Percentiles rank a stretch among this genome's conserved stretches.
Conservation (phyloP, 176 grass and related monocot genomes). For the Eleusine indica region DNA sequence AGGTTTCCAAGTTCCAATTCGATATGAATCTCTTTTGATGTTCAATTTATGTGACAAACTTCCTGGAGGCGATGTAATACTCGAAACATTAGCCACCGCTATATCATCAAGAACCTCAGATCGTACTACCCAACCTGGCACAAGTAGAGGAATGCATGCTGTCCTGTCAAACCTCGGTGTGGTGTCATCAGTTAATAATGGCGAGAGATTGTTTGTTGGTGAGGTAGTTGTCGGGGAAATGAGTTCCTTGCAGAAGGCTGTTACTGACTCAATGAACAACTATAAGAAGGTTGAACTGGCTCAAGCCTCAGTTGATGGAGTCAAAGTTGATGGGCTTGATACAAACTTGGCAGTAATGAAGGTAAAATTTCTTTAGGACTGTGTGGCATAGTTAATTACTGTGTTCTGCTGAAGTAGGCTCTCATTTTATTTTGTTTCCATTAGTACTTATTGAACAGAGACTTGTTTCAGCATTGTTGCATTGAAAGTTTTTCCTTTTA, state of each 20-base stretch:
- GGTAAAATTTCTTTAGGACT: conserved; percentile 50
- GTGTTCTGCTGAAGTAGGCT: neutral
- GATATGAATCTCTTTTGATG: conserved; percentile 72
- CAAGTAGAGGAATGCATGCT: conserved; percentile 61
- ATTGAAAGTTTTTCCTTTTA: neutral
- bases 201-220: conserved; percentile 77
- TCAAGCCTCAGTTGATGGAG: conserved; percentile 84
- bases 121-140: conserved; percentile 50
- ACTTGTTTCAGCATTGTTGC: conserved; percentile 29
- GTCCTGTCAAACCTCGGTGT: conserved; percentile 86
- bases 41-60: conserved; percentile 96
- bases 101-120: conserved; percentile 58
- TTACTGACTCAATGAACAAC: conserved; percentile 74
- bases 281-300: conserved; percentile 91
- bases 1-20: conserved; percentile 48
- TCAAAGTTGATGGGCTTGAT: conserved; percentile 97
- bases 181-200: conserved; percentile 54
- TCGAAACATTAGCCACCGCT: conserved; percentile 74
- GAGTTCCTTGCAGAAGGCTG: conserved; percentile 80
- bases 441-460: neutral
- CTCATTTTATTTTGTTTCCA: conserved; percentile 18
- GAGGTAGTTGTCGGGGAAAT: conserved; percentile 88
- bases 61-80: conserved; percentile 91
- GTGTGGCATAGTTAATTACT: neutral
- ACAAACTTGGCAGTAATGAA: conserved; percentile 98